Conservation (phyloP, 345 rosid species). For the Bretschneidera sinensis region DNA sequence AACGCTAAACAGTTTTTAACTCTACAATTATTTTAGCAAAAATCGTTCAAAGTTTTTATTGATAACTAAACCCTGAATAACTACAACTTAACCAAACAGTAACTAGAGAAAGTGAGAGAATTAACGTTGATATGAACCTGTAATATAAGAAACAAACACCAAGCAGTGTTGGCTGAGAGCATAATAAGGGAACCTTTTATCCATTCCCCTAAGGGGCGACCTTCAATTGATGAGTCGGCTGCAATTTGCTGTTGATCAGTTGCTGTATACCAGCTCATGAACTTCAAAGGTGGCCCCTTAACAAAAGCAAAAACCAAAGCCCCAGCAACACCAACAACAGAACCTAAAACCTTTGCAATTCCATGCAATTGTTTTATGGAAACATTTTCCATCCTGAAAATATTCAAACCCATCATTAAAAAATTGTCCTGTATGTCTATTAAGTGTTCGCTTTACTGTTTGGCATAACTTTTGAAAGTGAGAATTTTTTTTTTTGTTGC, state of each 20-base stretch:
- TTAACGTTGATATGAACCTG: slow-evolving; percentile 43
- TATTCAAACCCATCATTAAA: neutral
- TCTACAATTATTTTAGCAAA: too few species aligned
- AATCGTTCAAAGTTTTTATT: too few species aligned
- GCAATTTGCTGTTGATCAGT: slow-evolving; percentile 16
- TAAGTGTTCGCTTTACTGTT: too few species aligned
- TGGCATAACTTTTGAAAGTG: too few species aligned
- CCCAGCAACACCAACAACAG: slow-evolving; percentile 53
- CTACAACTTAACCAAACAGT: too few species aligned
- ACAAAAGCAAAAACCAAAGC: slow-evolving; percentile 73
- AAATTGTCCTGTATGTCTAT: too few species aligned
- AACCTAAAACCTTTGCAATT: slow-evolving; percentile 65
- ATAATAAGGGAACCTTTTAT: slow-evolving; percentile 72
- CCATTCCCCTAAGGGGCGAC: slow-evolving; percentile 22
- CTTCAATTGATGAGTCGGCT: slow-evolving; percentile 8
- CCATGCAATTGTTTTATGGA: slow-evolving; percentile 35
- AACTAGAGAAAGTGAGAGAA: neutral
- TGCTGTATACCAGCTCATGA: slow-evolving; percentile 23
- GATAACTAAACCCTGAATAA: too few species aligned
- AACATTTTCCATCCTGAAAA: slow-evolving; percentile 39
- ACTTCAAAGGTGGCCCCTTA: slow-evolving; percentile 62
- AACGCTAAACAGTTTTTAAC: too few species aligned
- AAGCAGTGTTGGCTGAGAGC: slow-evolving; percentile 64
- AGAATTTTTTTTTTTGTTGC: neutral
- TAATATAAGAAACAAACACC: slow-evolving; percentile 81